These are phyloP conservation scores for Wickerhamomyces pijperi DNA, from an alignment of 805 yeast genomes.

Conservation along the genomic window DNA sequence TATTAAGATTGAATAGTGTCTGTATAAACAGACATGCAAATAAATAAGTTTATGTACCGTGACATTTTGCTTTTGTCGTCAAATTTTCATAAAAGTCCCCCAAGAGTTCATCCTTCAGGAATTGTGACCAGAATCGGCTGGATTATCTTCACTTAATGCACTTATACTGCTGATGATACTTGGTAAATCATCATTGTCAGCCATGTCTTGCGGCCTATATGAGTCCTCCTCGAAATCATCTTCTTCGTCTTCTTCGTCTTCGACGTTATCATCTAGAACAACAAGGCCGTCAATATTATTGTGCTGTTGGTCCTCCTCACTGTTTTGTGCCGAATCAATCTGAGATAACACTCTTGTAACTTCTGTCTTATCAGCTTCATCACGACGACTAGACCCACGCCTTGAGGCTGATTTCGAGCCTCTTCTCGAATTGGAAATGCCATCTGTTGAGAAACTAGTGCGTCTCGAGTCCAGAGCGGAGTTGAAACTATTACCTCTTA, in stretches of 20 bases:
- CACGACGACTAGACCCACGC: background rate
- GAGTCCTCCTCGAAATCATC: background rate
- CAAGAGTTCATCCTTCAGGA: too few species aligned
- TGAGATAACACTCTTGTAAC: background rate
- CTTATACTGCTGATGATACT: background rate
- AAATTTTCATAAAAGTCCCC: too few species aligned
- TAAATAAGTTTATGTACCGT: too few species aligned
- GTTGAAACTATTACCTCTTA: background rate
- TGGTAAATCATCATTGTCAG: background rate
- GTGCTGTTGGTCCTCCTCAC: background rate
- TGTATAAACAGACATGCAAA: too few species aligned
- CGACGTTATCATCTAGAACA: too few species aligned
- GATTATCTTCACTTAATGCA: too few species aligned
- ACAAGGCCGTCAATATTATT: background rate
- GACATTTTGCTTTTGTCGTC: too few species aligned
- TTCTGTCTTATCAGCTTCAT: background rate
- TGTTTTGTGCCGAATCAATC: background rate
- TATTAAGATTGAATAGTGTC: too few species aligned
- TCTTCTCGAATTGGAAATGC: background rate
- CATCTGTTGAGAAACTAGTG: background rate
- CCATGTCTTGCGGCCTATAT: background rate
- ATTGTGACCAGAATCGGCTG: too few species aligned
- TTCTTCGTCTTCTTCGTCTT: too few species aligned
- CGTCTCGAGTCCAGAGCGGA: background rate
- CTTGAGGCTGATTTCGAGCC: background rate